These are phyloP conservation scores for Torrubiellomyces zombiae DNA, from an alignment of 2,329 filamentous ascomycete species.

Conservation along the genomic window DNA sequence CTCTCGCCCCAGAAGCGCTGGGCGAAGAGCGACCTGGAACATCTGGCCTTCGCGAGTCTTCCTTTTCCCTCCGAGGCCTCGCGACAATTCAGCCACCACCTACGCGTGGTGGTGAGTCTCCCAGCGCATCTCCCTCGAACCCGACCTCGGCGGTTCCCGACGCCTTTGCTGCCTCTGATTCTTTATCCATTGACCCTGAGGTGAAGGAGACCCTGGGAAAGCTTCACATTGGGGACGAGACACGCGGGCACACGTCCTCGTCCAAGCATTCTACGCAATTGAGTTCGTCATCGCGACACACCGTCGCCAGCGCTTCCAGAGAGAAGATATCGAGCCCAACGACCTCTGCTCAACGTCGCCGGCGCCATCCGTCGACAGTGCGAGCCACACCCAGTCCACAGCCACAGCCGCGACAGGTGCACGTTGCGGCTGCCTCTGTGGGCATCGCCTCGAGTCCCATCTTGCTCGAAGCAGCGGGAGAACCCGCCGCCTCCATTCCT, in stretches of 20 bases:
- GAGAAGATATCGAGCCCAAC: slow-evolving; percentile 25
- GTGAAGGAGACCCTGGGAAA: too few species aligned
- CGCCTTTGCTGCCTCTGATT: slow-evolving; percentile 25
- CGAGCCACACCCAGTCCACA: slow-evolving; percentile 25
- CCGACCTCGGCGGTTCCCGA: slow-evolving; percentile 20
- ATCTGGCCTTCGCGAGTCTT: too few species aligned
- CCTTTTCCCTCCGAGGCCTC: too few species aligned
- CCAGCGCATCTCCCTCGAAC: slow-evolving; percentile 30
- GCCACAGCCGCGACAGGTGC: slow-evolving; percentile 24
- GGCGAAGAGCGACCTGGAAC: too few species aligned
- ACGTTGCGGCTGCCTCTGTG: slow-evolving; percentile 29
- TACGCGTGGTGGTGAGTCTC: slow-evolving; percentile 19
- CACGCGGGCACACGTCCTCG: slow-evolving; percentile 27
- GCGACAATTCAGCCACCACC: slow-evolving; percentile 20
- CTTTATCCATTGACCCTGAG: slow-evolving; percentile 33
- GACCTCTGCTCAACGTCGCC: slow-evolving; percentile 26
- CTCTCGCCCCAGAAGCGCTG: too few species aligned
- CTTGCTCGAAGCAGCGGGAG: slow-evolving; percentile 8
- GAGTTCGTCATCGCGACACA: too few species aligned
- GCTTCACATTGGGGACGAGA: too few species aligned
- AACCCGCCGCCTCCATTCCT: slow-evolving; percentile 13
- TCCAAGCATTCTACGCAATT: too few species aligned
- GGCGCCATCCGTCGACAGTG: slow-evolving; percentile 37
- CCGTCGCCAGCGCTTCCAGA: too few species aligned
- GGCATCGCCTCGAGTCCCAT: slow-evolving; percentile 27